These are phyloP conservation scores for Binderoboletus segoi DNA, from an alignment of 1,284 basidiomycete species.

Conservation along the genomic window DNA sequence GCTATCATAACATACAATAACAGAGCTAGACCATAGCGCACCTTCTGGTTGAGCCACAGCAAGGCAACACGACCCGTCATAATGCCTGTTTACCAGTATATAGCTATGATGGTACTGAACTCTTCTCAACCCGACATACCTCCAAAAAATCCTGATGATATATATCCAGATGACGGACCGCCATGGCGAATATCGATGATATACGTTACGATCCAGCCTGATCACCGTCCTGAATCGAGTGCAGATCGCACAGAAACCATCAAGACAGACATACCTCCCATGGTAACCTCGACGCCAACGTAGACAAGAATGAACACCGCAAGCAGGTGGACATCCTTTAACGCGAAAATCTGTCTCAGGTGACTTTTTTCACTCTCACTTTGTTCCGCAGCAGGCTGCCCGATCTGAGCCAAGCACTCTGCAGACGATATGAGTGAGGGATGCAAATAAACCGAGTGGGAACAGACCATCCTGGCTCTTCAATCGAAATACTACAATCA, in stretches of 20 bases:
- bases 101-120: background rate
- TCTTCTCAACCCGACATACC: conserved; percentile 31
- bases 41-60: conserved; percentile 35
- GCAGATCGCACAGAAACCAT: background rate
- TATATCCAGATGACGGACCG: conserved; percentile 51
- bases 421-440: conserved; percentile 8
- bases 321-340: conserved; percentile 52
- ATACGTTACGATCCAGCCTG: conserved; percentile 58
- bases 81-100: conserved; percentile 22
- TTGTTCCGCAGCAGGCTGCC: conserved; percentile 31
- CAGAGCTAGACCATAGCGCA: background rate
- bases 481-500: conserved; percentile 55
- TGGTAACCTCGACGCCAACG: conserved; percentile 60
- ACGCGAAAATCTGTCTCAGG: conserved; percentile 51
- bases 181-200: conserved; percentile 48
- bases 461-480: conserved; percentile 55
- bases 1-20: background rate
- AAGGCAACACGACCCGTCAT: conserved; percentile 31
- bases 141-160: conserved; percentile 54
- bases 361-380: conserved; percentile 39
- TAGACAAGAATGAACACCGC: conserved; percentile 57
- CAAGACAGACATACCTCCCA: conserved; percentile 42
- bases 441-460: background rate
- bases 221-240: background rate
- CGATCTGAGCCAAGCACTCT: conserved; percentile 38